Evolutionary conservation across 192 early-diverging fungal genomes (phyloP).

Genomic region (Linnemannia elongata): DNA sequence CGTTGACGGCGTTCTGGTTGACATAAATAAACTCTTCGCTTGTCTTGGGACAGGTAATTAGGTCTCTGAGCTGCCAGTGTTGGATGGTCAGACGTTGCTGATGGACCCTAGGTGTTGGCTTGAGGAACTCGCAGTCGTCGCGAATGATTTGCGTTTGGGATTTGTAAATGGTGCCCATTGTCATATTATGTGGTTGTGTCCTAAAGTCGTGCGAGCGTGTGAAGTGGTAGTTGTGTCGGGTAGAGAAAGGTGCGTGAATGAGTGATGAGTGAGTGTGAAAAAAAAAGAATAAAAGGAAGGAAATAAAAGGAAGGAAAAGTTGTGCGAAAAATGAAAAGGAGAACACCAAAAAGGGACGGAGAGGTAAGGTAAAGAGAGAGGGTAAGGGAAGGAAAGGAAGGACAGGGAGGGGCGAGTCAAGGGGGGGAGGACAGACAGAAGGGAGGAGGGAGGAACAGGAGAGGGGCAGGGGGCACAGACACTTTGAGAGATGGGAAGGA

Average conservation of each 20-base stretch:
- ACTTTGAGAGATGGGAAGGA: too few relatives aligned
- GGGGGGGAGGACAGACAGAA: neutral
- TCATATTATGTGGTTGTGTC: neutral
- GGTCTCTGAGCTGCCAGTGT: constrained; percentile 97
- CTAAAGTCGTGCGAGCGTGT: neutral
- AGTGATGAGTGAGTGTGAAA: neutral
- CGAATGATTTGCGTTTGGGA: constrained; percentile 55
- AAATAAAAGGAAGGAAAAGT: neutral
- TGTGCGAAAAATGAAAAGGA: neutral
- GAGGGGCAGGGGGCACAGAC: too few relatives aligned
- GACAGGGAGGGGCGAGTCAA: neutral
- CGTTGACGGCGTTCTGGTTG: constrained; percentile 75
- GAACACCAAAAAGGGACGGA: neutral
- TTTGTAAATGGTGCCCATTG: constrained; percentile 28
- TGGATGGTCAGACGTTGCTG: constrained; percentile 89
- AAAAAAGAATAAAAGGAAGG: neutral
- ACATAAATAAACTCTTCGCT: constrained; percentile 87
- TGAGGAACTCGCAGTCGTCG: constrained; percentile 81
- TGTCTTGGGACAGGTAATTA: constrained; percentile 81
- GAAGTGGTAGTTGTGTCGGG: neutral
- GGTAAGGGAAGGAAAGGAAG: neutral
- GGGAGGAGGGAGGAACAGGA: neutral
- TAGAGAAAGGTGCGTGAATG: neutral
- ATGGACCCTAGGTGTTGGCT: constrained; percentile 75
- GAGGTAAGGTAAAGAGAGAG: neutral